These are phyloP conservation scores for Neurospora intermedia DNA, from an alignment of 495 filamentous ascomycete species.

Conservation along the genomic window DNA sequence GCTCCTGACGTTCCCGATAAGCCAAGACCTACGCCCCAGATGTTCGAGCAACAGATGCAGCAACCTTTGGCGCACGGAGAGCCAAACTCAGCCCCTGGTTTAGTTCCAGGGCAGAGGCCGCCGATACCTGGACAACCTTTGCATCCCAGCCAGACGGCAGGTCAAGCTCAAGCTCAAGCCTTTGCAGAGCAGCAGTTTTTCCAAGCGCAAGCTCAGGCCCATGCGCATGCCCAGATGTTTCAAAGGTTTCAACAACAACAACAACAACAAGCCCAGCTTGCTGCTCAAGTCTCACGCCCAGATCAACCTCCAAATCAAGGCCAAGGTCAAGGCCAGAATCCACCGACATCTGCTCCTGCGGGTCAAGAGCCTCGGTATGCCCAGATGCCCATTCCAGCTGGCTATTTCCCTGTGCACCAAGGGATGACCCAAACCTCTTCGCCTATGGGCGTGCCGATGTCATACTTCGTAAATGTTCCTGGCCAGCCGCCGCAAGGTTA, in stretches of 20 bases:
- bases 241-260: background rate
- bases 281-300: background rate
- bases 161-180: background rate
- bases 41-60: background rate
- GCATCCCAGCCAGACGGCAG: background rate
- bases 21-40: background rate
- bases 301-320: background rate
- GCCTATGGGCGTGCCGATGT: slow-evolving; percentile 34
- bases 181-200: background rate
- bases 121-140: background rate
- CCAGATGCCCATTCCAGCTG: slow-evolving; percentile 35
- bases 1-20: background rate
- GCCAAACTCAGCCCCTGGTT: background rate
- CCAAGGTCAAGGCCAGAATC: background rate
- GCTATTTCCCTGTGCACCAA: slow-evolving; percentile 17
- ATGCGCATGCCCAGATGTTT: background rate
- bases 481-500: slow-evolving; percentile 11
- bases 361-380: slow-evolving; percentile 30
- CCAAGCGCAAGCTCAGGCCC: background rate
- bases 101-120: background rate
- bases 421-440: background rate
- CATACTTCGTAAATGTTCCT: slow-evolving; percentile 18
- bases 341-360: background rate
- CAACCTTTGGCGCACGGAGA: background rate
- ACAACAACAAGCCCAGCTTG: background rate